These are phyloP conservation scores for Tuber melanosporum DNA, from an alignment of 495 filamentous ascomycete species.

Conservation along the genomic window DNA sequence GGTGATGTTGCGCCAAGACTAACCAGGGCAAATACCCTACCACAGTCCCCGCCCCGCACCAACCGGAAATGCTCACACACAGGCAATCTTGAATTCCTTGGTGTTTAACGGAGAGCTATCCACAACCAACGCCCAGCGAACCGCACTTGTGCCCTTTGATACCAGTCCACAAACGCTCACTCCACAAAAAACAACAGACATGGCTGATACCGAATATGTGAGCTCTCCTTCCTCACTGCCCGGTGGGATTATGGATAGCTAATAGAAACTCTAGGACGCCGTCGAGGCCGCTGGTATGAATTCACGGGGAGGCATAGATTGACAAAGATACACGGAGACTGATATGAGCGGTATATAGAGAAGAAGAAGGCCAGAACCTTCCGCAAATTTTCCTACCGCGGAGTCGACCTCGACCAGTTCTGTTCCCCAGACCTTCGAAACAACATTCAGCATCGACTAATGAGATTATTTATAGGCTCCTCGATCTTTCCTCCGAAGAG, in stretches of 20 bases:
- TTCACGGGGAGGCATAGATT: slow-evolving; percentile 1
- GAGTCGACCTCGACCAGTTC: slow-evolving; percentile 93
- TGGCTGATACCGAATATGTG: slow-evolving; percentile 43
- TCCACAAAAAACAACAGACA: slow-evolving; percentile 23
- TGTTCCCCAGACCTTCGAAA: slow-evolving; percentile 30
- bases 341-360: slow-evolving; percentile 49
- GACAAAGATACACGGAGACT: not conserved
- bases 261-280: slow-evolving; percentile 34
- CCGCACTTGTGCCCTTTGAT: slow-evolving; percentile 18
- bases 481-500: slow-evolving; percentile 96
- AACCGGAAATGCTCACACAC: slow-evolving; percentile 10
- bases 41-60: slow-evolving; percentile 25
- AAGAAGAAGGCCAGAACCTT: slow-evolving; percentile 99
- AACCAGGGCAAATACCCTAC: slow-evolving; percentile 24
- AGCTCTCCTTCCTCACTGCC: slow-evolving; percentile 17
- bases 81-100: slow-evolving; percentile 13
- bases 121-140: slow-evolving; percentile 20
- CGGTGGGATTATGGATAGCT: slow-evolving; percentile 19
- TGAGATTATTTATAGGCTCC: slow-evolving; percentile 58
- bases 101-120: slow-evolving; percentile 22
- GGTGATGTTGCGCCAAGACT: not conserved
- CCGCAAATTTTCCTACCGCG: slow-evolving; percentile 99
- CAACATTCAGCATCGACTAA: slow-evolving; percentile 20
- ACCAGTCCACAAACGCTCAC: slow-evolving; percentile 16
- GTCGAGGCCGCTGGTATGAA: slow-evolving; percentile 41